Conservation (phyloP, 192 early-diverging fungal species). For the Rhizoclosmatium globosum region DNA sequence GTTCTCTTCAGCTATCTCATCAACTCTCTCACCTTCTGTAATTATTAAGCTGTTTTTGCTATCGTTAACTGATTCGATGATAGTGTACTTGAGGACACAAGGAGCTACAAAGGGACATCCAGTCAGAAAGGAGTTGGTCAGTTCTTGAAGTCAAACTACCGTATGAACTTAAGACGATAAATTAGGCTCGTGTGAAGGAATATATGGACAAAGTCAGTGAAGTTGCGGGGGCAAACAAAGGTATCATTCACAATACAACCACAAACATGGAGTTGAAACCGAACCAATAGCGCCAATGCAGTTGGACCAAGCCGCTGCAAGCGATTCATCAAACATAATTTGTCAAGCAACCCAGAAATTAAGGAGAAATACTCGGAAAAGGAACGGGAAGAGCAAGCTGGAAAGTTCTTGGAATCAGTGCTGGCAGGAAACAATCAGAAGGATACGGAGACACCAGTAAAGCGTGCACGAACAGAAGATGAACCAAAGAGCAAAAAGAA, state of each 20-base stretch:
- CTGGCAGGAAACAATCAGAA: not conserved
- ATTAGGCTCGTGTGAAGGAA: constrained; percentile 19
- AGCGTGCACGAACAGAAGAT: not conserved
- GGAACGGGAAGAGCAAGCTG: not conserved
- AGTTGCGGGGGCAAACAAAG: not conserved
- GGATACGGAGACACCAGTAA: too few relatives aligned
- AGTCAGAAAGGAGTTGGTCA: constrained; percentile 27
- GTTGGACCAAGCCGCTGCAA: constrained; percentile 33
- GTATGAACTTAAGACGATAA: not conserved
- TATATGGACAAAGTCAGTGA: constrained; percentile 29
- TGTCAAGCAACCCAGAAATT: constrained; percentile 21
- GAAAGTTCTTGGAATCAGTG: constrained; percentile 10
- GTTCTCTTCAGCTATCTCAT: constrained; percentile 18
- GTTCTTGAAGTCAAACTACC: not conserved
- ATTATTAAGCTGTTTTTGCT: not conserved
- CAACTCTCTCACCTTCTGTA: constrained; percentile 31
- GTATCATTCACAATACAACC: not conserved
- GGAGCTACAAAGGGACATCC: constrained; percentile 37
- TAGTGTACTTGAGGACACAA: constrained; percentile 31
- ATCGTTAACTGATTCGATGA: not conserved
- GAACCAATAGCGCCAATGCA: constrained; percentile 11
- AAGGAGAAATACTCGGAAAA: constrained; percentile 5
- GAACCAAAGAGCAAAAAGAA: not conserved
- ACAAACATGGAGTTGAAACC: not conserved
- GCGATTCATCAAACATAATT: constrained; percentile 37